phyloP scores from a whole-genome alignment of 306 rosid species.

The Rosa chinensis region DNA sequence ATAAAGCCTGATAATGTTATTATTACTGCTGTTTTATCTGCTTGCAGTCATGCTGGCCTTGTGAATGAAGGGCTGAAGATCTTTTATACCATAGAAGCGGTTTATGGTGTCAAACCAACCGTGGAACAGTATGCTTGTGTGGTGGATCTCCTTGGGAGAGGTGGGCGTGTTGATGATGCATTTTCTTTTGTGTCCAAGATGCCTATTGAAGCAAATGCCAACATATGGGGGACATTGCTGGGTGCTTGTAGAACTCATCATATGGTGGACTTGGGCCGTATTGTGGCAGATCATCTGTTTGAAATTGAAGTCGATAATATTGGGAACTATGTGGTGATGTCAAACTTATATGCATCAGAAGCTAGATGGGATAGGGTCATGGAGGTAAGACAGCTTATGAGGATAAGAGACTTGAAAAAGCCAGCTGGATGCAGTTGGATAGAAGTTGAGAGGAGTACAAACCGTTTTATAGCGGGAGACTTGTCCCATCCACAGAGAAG shows the following conservation, averaged over 20 bases:
- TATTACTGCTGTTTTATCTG: constrained; percentile 69
- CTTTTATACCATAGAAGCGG: constrained; percentile 66
- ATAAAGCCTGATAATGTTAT: constrained; percentile 68
- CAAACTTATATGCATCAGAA: constrained; percentile 78
- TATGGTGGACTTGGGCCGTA: constrained; percentile 67
- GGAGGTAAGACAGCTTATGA: constrained; percentile 68
- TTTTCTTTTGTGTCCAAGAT: constrained; percentile 58
- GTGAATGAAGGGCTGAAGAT: constrained; percentile 70
- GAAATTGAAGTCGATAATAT: constrained; percentile 58
- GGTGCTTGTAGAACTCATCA: constrained; percentile 81
- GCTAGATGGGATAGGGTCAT: constrained; percentile 79
- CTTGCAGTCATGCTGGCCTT: constrained; percentile 86
- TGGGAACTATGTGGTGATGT: constrained; percentile 78
- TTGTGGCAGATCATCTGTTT: constrained; percentile 60
- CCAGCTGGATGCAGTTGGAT: constrained; percentile 97
- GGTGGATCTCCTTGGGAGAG: constrained; percentile 85
- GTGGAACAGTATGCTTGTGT: constrained; percentile 79
- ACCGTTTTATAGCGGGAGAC: constrained; percentile 71
- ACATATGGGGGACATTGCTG: constrained; percentile 75
- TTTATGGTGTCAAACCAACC: constrained; percentile 68
- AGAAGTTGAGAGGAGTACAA: constrained; percentile 63
- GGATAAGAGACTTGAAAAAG: constrained; percentile 61
- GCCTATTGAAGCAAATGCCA: constrained; percentile 71
- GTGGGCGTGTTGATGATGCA: constrained; percentile 65
- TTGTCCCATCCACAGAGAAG: constrained; percentile 75